A percentile compares a stretch with the other conserved stretches of the same genome.
These are phyloP conservation scores for Grosmannia huntii DNA, from an alignment of 2,329 filamentous ascomycete genomes.

Conservation along the genomic window DNA sequence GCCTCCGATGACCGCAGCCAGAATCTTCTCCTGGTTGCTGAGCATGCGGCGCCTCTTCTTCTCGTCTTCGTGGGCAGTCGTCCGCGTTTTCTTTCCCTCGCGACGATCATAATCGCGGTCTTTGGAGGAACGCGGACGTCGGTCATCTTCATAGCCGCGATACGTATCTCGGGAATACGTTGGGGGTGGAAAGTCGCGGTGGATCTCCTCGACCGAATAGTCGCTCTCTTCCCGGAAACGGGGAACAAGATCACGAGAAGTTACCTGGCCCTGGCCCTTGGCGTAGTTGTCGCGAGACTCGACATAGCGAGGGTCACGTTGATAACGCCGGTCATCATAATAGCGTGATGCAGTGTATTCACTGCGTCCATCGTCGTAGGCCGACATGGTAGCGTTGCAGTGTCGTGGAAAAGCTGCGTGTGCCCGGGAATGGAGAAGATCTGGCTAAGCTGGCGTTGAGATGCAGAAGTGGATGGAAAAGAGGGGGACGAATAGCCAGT, in stretches of 20 bases:
- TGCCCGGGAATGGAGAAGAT: too few species aligned
- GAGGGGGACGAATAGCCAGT: background rate
- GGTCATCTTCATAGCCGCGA: constrained; percentile 45
- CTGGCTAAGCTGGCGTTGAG: background rate
- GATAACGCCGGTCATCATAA: constrained; percentile 39
- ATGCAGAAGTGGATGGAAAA: background rate
- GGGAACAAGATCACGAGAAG: constrained; percentile 41
- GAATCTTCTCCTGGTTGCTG: constrained; percentile 52
- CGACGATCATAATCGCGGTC: constrained; percentile 34
- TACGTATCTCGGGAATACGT: constrained; percentile 41
- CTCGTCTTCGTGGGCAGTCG: constrained; percentile 45
- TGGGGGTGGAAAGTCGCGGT: constrained; percentile 71
- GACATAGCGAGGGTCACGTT: constrained; percentile 38
- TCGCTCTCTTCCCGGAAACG: constrained; percentile 60
- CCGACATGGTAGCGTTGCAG: constrained; percentile 21
- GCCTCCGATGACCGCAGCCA: constrained; percentile 52
- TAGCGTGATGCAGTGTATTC: constrained; percentile 22
- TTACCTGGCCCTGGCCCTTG: constrained; percentile 26
- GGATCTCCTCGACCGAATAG: constrained; percentile 67
- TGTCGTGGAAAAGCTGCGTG: background rate
- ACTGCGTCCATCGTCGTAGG: constrained; percentile 36
- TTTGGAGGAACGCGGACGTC: constrained; percentile 24
- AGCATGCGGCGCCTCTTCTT: constrained; percentile 37
- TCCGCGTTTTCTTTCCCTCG: constrained; percentile 38
- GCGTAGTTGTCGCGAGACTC: constrained; percentile 38